A percentile compares a stretch with the other conserved stretches of the same genome.
Evolutionary conservation across 768 basidiomycete species (phyloP).

Genomic region (Strobilomyces confusus): DNA sequence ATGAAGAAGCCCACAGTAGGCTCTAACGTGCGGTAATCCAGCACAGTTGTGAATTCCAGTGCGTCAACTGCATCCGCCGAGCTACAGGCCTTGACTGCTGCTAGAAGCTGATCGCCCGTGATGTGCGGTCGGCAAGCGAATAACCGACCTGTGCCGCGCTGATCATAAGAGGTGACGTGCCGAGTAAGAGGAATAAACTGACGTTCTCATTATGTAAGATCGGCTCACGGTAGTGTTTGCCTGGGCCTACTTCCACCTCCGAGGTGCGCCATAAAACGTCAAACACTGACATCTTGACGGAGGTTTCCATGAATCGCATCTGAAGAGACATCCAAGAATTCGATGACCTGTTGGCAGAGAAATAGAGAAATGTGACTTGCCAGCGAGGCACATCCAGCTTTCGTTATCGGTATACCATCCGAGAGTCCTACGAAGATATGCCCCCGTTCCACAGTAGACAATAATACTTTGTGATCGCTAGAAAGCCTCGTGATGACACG

Average conservation of each 20-base stretch:
- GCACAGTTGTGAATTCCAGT: constrained; percentile 13
- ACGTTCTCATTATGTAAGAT: no score
- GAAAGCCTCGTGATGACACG: no score
- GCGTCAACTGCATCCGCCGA: constrained; percentile 4
- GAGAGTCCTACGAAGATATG: no score
- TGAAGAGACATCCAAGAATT: background rate
- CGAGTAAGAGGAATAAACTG: background rate
- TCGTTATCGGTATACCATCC: no score
- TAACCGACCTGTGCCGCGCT: background rate
- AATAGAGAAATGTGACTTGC: no score
- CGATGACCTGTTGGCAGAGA: background rate
- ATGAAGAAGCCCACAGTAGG: constrained; percentile 14
- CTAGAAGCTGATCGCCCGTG: background rate
- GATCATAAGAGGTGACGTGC: background rate
- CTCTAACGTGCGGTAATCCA: constrained; percentile 7
- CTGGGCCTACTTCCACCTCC: no score
- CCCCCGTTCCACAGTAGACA: no score
- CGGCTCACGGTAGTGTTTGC: no score
- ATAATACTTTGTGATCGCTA: constrained; percentile 15
- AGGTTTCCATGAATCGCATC: background rate
- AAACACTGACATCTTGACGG: background rate
- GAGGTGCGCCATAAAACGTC: no score
- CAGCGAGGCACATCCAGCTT: no score
- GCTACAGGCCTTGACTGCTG: background rate
- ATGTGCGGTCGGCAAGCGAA: background rate